Evolutionary conservation across 2,329 filamentous ascomycete genomes (phyloP).

Genomic region (Hymenoscyphus albidus): DNA sequence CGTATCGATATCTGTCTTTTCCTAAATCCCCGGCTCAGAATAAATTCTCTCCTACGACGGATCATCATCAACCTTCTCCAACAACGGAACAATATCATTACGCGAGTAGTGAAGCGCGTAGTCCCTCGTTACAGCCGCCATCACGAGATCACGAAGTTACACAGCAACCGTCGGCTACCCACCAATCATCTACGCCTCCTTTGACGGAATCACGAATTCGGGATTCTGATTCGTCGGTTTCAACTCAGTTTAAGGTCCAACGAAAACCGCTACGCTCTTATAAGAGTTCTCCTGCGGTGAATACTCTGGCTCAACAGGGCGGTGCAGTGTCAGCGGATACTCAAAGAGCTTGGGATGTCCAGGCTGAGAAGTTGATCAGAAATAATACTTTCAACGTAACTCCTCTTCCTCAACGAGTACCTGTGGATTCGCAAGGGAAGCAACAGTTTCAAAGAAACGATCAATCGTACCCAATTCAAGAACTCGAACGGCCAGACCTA

Average conservation of each 20-base stretch:
- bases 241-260: conserved; percentile 4
- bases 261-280: conserved; percentile 4
- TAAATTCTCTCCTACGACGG: background rate
- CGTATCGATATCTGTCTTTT: background rate
- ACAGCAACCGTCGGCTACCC: background rate
- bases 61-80: background rate
- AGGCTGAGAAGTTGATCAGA: background rate
- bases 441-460: too few relatives aligned
- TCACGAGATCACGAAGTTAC: background rate
- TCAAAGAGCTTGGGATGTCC: conserved; percentile 3
- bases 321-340: background rate
- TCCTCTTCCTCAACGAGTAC: background rate
- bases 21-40: background rate
- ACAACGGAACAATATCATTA: background rate
- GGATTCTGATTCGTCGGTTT: background rate
- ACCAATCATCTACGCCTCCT: background rate
- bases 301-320: conserved; percentile 1
- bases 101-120: background rate
- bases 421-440: background rate
- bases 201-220: background rate
- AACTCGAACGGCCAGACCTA: conserved; percentile 1
- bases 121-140: background rate
- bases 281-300: conserved; percentile 8
- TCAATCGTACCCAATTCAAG: too few relatives aligned
- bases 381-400: background rate